Evolutionary conservation across 805 yeast genomes (phyloP), one percentile per base, ranked within the genome.

Genomic region (Starmerella bacillaris): DNA sequence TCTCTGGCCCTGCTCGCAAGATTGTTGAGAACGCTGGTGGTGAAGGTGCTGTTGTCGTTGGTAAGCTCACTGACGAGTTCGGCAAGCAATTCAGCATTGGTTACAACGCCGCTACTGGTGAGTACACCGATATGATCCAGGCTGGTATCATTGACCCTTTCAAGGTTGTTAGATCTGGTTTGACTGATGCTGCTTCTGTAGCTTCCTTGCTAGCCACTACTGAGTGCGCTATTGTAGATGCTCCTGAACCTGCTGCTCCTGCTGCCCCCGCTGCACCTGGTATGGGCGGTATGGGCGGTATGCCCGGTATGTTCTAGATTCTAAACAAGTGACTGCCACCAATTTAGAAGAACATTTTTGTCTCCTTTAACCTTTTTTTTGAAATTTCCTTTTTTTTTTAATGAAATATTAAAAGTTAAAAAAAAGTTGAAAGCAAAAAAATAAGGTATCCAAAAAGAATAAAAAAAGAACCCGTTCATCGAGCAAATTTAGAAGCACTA

Each of bases 141-240:
- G 75, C 89, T 40, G 98, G 98, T 68, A 86, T 89, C 63, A 82
- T 86, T 52, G 98, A 89, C 61, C 98, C 98, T 49, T 82, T 86
- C 72, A 86, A 83, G 71, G 96, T 86, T 48, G 94, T 89, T 41
- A 80, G 89, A 67, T 74, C 80, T 51, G 95, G 96, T 43, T 67
- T 89, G 53, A 80, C 80, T 38, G 96, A 89, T 54, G 96, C 98
- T 42, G 70, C 92, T 34, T 94, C 96, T 65, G 95, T 89, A 44
- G 96, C 98, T 32, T 82, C 94, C 21, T 67, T 89, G 58, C 69
- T 89, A 58, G 95, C 96, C 45, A 86, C 96, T 40, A 86, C 98
- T 45, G 98, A 89, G 65, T 92, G 94, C 59, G 95, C 95, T 44
- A 80, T 89, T 53, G 94, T 83, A 40, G 94, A 78, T 50, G 94